phyloP scores from a whole-genome alignment of 176 grass and related monocot species.

The Paspalum notatum region DNA sequence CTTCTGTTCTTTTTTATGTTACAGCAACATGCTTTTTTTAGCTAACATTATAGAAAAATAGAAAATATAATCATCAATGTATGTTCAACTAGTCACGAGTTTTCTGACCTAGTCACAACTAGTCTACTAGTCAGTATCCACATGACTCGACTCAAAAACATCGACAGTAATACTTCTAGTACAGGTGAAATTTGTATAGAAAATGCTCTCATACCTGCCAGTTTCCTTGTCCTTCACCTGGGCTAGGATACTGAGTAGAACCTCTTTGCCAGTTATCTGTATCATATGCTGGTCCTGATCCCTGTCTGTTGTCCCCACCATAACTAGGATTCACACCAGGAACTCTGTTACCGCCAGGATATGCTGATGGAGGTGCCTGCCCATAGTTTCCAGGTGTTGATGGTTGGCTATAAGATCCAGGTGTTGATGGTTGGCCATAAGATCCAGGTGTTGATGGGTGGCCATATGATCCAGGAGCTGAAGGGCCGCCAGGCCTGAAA shows the following conservation, averaged over 20 bases:
- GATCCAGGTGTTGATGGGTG: conserved; percentile 25
- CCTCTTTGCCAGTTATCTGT: conserved; percentile 46
- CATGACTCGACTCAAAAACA: too few relatives aligned
- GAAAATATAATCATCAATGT: too few relatives aligned
- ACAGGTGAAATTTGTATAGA: background rate
- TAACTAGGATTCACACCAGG: conserved; percentile 35
- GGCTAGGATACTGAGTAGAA: conserved; percentile 40
- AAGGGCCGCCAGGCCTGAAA: conserved; percentile 36
- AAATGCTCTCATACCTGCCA: conserved; percentile 63
- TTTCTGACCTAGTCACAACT: too few relatives aligned
- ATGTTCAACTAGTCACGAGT: too few relatives aligned
- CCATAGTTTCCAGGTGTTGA: conserved; percentile 32
- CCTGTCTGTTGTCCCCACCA: conserved; percentile 44
- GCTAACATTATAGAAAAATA: too few relatives aligned
- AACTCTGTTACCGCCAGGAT: conserved; percentile 36
- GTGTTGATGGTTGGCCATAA: conserved; percentile 23
- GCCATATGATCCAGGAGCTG: conserved; percentile 43
- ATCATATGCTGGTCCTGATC: conserved; percentile 34
- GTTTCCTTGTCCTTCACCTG: conserved; percentile 49
- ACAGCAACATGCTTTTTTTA: too few relatives aligned
- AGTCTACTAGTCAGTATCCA: too few relatives aligned
- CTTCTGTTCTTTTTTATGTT: too few relatives aligned
- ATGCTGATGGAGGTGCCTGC: conserved; percentile 27
- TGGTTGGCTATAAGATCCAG: conserved; percentile 34
- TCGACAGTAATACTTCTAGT: too few relatives aligned